phyloP scores from a whole-genome alignment of 306 rosid genomes.

The Quercus ilex region DNA sequence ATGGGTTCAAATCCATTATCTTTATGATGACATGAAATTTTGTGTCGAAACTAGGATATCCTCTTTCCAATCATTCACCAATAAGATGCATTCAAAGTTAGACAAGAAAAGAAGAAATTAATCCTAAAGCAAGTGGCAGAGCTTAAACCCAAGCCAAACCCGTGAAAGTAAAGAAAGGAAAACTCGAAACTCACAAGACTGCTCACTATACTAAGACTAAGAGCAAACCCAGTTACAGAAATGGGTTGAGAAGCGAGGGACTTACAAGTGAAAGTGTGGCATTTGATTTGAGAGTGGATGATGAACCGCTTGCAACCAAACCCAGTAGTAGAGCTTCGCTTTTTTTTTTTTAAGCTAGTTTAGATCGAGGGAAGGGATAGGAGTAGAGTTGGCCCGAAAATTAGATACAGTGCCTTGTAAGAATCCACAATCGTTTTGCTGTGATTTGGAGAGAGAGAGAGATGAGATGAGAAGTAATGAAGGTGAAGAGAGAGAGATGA shows the following conservation, averaged over 20 bases:
- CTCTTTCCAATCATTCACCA: not conserved
- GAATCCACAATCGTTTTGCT: no score
- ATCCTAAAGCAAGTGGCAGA: not conserved
- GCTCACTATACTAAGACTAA: not conserved
- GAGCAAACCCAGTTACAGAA: not conserved
- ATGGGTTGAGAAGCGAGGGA: slow-evolving; percentile 3
- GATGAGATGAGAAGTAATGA: no score
- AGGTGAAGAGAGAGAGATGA: no score
- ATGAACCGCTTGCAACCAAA: slow-evolving; percentile 8
- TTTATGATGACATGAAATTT: not conserved
- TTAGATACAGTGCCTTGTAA: no score
- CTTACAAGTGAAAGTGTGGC: slow-evolving; percentile 40
- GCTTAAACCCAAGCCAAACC: not conserved
- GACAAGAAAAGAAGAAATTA: not conserved
- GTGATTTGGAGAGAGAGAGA: no score
- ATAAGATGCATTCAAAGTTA: not conserved
- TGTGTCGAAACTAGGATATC: not conserved
- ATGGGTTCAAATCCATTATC: not conserved
- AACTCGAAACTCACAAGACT: not conserved
- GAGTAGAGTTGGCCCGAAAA: no score
- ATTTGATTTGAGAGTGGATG: slow-evolving; percentile 32
- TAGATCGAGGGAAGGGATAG: no score
- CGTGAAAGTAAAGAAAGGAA: not conserved
- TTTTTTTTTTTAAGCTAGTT: no score
- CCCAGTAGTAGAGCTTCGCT: not conserved